A percentile compares a stretch with the other conserved stretches of the same genome.
phyloP scores from a whole-genome alignment of 768 basidiomycete genomes.

The Lactifluus volemus region DNA sequence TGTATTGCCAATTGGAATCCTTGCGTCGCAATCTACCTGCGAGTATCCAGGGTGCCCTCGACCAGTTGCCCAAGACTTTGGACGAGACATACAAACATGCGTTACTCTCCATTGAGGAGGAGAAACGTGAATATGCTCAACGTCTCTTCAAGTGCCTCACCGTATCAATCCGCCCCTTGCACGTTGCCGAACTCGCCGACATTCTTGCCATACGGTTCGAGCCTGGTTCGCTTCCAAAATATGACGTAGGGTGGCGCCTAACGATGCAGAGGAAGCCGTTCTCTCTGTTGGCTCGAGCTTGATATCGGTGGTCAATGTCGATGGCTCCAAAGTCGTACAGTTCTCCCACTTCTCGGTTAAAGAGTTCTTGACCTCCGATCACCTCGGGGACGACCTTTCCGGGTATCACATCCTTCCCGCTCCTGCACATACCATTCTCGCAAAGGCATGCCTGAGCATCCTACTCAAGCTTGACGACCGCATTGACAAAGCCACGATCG shows the following conservation, averaged over 20 bases:
- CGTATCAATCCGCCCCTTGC: slow-evolving; percentile 1
- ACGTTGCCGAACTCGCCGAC: not conserved
- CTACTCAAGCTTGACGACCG: not conserved
- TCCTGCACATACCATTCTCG: too few species aligned
- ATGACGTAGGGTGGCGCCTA: too few species aligned
- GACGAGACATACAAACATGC: too few species aligned
- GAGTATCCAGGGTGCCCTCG: too few species aligned
- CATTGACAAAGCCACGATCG: too few species aligned
- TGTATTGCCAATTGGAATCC: not conserved
- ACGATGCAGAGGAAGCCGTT: not conserved
- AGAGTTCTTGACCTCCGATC: slow-evolving; percentile 4
- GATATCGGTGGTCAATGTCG: not conserved
- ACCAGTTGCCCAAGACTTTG: too few species aligned
- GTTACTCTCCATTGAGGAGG: not conserved
- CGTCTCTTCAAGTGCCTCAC: too few species aligned
- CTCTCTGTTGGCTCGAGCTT: too few species aligned
- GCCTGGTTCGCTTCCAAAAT: too few species aligned
- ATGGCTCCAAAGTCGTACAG: not conserved
- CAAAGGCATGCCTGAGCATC: not conserved
- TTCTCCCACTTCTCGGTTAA: slow-evolving; percentile 3
- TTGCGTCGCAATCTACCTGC: not conserved
- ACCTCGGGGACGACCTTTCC: not conserved
- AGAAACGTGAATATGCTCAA: not conserved
- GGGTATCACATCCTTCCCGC: not conserved
- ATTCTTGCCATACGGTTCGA: too few species aligned